Conservation (phyloP, 768 basidiomycete genomes). For the Termitomyces sp. region DNA sequence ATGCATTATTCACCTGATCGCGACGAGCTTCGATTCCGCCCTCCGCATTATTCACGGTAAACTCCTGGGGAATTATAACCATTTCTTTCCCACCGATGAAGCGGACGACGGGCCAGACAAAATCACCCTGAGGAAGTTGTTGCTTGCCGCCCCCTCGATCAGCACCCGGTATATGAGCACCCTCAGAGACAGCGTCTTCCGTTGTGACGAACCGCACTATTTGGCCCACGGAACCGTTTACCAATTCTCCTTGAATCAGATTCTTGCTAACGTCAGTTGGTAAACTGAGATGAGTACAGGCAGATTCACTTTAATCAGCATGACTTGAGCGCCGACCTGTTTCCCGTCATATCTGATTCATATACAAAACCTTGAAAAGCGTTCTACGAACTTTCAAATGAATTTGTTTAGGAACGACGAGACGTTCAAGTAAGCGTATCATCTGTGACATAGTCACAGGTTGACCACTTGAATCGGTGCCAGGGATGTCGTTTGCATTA, state of each 20-base stretch:
- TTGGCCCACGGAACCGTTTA: conserved; percentile 67
- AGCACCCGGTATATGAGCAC: conserved; percentile 31
- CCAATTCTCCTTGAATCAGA: conserved; percentile 57
- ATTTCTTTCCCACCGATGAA: conserved; percentile 45
- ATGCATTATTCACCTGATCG: conserved; percentile 36
- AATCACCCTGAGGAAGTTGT: conserved; percentile 10
- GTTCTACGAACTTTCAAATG: conserved; percentile 39
- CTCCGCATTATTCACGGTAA: conserved; percentile 56
- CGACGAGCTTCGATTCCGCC: conserved; percentile 57
- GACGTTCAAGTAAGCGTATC: conserved; percentile 44
- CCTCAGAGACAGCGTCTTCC: conserved; percentile 32
- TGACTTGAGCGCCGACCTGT: conserved; percentile 80
- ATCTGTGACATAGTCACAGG: conserved; percentile 30
- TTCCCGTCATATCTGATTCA: neutral
- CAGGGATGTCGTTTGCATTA: conserved; percentile 37
- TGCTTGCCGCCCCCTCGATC: conserved; percentile 23
- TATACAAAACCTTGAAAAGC: neutral
- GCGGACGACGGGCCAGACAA: conserved; percentile 52
- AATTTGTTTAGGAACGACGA: conserved; percentile 47
- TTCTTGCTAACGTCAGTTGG: conserved; percentile 38
- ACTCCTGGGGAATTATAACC: conserved; percentile 50
- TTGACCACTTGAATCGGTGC: conserved; percentile 37
- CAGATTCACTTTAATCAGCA: conserved; percentile 61
- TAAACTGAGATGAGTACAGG: neutral
- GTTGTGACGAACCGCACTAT: conserved; percentile 41